Evolutionary conservation across 108 stramenopile genomes (phyloP).

Genomic region (Ochromonas danica): DNA sequence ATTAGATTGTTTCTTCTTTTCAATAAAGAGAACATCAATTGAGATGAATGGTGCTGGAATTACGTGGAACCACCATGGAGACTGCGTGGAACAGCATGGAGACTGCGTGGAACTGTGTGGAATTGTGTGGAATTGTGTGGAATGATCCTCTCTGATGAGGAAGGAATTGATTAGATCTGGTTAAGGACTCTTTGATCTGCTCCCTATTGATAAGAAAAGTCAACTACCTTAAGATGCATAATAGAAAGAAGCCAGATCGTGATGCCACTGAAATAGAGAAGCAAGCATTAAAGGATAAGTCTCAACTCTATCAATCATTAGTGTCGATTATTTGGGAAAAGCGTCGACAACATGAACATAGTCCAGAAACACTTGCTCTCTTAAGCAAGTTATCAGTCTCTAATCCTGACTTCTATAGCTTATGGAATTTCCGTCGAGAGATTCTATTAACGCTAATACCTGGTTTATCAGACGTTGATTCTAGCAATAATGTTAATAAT

Average conservation of each 20-base stretch:
- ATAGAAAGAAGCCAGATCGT: constrained; percentile 50
- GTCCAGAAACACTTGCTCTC: constrained; percentile 60
- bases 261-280: constrained; percentile 48
- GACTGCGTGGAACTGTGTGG: too few species aligned
- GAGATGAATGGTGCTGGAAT: too few species aligned
- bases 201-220: too few species aligned
- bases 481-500: not conserved
- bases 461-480: not conserved
- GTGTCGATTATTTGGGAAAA: not conserved
- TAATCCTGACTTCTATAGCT: constrained; percentile 86
- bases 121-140: too few species aligned
- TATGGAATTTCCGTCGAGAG: constrained; percentile 94
- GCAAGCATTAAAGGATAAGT: constrained; percentile 45
- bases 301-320: constrained; percentile 45
- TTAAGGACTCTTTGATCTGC: too few species aligned
- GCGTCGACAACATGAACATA: constrained; percentile 33
- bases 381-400: constrained; percentile 74
- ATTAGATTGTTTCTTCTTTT: too few species aligned
- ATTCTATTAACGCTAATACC: constrained; percentile 53
- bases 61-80: too few species aligned
- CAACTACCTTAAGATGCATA: constrained; percentile 53
- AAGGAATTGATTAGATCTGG: too few species aligned
- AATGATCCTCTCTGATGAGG: too few species aligned
- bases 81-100: too few species aligned
- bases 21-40: too few species aligned